phyloP scores from a whole-genome alignment of 768 basidiomycete species.

The Lentinula sp. region DNA sequence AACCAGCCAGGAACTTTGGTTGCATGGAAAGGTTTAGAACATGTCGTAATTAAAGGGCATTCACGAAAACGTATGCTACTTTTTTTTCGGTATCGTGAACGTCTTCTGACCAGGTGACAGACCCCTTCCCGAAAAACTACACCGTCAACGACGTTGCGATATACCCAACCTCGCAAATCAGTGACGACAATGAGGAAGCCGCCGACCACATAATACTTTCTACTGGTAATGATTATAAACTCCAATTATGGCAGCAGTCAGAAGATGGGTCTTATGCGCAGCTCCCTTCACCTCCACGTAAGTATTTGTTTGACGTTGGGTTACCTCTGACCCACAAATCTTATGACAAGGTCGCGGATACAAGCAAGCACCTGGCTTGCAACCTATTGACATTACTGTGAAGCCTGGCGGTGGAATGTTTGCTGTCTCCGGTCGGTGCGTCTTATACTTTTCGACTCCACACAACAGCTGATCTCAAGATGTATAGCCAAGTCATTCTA shows the following conservation, averaged over 20 bases:
- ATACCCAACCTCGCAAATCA: constrained; percentile 27
- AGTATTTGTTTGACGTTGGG: neutral
- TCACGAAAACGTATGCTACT: neutral
- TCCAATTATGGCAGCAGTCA: constrained; percentile 7
- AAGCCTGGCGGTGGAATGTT: constrained; percentile 13
- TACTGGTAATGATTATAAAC: constrained; percentile 6
- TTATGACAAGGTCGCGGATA: constrained; percentile 13
- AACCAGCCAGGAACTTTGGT: neutral
- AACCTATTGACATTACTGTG: constrained; percentile 11
- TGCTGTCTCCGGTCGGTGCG: constrained; percentile 8
- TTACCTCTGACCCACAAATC: neutral
- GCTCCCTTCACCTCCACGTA: constrained; percentile 2
- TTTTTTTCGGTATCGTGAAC: neutral
- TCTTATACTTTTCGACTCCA: constrained; percentile 9
- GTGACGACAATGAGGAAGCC: neutral
- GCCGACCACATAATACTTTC: constrained; percentile 24
- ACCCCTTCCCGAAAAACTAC: constrained; percentile 33
- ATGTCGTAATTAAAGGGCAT: neutral
- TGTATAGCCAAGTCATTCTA: neutral
- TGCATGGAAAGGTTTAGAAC: neutral
- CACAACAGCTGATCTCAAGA: constrained; percentile 10
- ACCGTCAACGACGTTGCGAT: constrained; percentile 51
- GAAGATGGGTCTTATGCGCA: constrained; percentile 1
- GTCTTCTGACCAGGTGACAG: constrained; percentile 10
- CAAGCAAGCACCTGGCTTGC: constrained; percentile 18